These are phyloP conservation scores for Reticulascus tulasneorum DNA, from an alignment of 2,329 filamentous ascomycete species.

Conservation along the genomic window DNA sequence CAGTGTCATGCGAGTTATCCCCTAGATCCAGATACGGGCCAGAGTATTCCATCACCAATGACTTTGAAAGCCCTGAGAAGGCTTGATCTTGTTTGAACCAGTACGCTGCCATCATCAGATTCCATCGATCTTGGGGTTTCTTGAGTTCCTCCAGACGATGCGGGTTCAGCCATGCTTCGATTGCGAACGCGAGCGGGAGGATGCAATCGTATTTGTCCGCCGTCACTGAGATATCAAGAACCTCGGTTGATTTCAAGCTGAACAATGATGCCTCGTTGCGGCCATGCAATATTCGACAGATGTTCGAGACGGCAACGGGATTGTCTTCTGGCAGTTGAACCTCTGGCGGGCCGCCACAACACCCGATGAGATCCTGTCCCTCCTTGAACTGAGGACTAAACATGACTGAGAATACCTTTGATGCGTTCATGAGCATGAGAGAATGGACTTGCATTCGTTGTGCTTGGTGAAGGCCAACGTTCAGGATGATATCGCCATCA, in stretches of 20 bases:
- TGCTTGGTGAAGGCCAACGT: not conserved
- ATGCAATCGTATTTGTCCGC: constrained; percentile 8
- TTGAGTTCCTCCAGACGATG: not conserved
- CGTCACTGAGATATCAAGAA: not conserved
- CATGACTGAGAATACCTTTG: constrained; percentile 2
- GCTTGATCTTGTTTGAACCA: constrained; percentile 2
- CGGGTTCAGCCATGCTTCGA: not conserved
- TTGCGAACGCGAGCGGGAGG: not conserved
- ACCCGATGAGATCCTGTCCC: too few relatives aligned
- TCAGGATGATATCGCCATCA: constrained; percentile 3
- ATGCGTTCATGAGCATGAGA: constrained; percentile 1
- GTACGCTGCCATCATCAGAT: constrained; percentile 2
- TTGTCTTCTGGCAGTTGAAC: constrained; percentile 1
- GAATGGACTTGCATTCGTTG: constrained; percentile 1
- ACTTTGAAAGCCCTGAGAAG: not conserved
- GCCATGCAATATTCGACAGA: constrained; percentile 1
- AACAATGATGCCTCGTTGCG: not conserved
- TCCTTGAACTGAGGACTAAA: not conserved
- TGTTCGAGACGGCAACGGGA: not conserved
- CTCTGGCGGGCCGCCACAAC: too few relatives aligned
- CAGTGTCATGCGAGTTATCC: too few relatives aligned
- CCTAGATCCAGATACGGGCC: too few relatives aligned
- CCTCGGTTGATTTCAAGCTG: not conserved
- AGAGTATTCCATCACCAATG: not conserved
- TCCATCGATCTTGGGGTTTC: too few relatives aligned